Evolutionary conservation across 331 rosid genomes (phyloP).

Genomic region (Erythrophleum ivorense): DNA sequence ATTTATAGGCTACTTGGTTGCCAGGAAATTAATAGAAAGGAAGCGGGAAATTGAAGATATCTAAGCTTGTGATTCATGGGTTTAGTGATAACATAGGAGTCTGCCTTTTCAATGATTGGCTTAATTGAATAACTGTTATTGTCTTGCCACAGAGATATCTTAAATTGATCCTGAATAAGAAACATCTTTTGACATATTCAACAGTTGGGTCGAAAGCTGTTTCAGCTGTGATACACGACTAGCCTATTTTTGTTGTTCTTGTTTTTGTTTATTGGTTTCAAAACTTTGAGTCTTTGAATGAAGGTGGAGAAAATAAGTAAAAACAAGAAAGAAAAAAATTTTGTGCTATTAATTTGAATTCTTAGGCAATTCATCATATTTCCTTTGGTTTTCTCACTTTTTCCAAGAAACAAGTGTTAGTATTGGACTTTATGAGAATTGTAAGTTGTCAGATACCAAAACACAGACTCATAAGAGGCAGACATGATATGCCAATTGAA

Average conservation of each 20-base stretch:
- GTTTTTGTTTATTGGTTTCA: conserved; percentile 20
- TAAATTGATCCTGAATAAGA: not conserved
- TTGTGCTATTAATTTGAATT: not conserved
- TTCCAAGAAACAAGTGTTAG: not conserved
- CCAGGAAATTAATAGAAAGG: not conserved
- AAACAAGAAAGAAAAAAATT: not conserved
- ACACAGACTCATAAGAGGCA: not conserved
- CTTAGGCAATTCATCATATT: not conserved
- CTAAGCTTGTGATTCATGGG: not conserved
- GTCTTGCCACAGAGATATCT: not conserved
- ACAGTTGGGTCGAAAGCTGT: conserved; percentile 11
- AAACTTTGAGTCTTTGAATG: conserved; percentile 25
- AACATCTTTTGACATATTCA: conserved; percentile 7
- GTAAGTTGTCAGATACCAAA: not conserved
- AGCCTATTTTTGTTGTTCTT: conserved; percentile 6
- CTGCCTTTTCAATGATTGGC: conserved; percentile 7
- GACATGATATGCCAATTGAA: conserved; percentile 7
- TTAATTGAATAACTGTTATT: not conserved
- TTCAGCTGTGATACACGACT: conserved; percentile 8
- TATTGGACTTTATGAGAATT: conserved; percentile 13
- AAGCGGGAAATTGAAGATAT: not conserved
- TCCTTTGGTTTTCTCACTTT: not conserved
- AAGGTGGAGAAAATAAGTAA: not conserved
- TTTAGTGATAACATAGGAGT: not conserved
- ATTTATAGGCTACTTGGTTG: not conserved